Conservation (phyloP, 768 basidiomycete species). For the Nevesoporus exiguus region DNA sequence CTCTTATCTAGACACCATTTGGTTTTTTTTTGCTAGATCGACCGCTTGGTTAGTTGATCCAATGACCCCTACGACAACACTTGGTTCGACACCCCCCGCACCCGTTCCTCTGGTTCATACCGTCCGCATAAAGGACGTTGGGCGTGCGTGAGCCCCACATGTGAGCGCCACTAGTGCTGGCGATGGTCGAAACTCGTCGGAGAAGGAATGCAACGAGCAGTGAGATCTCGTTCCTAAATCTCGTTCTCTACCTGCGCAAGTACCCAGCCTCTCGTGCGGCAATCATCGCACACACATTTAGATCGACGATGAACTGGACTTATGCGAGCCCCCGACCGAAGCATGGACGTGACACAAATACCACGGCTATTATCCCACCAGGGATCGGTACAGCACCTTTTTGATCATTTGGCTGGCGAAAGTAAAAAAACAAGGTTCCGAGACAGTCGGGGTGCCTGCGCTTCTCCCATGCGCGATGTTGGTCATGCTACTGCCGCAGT, state of each 20-base stretch:
- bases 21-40: slow-evolving; percentile 1
- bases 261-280: neutral
- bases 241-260: neutral
- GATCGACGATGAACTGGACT: slow-evolving; percentile 10
- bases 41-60: slow-evolving; percentile 7
- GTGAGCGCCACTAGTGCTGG: slow-evolving; percentile 1
- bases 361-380: slow-evolving; percentile 1
- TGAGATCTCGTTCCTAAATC: slow-evolving; percentile 20
- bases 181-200: neutral
- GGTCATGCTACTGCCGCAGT: slow-evolving; percentile 18
- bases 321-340: neutral
- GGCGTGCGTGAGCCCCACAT: neutral
- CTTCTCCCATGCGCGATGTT: slow-evolving; percentile 17
- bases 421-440: slow-evolving; percentile 29
- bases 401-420: neutral
- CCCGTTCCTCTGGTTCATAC: neutral
- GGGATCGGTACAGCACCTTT: neutral
- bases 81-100: neutral
- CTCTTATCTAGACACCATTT: slow-evolving; percentile 7
- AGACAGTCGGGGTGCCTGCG: slow-evolving; percentile 17
- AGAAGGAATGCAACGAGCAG: neutral
- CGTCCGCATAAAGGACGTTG: neutral
- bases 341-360: neutral
- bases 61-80: neutral
- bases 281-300: neutral